Evolutionary conservation across 495 filamentous ascomycete species (phyloP).

Genomic region (Lophiostoma macrostomum): DNA sequence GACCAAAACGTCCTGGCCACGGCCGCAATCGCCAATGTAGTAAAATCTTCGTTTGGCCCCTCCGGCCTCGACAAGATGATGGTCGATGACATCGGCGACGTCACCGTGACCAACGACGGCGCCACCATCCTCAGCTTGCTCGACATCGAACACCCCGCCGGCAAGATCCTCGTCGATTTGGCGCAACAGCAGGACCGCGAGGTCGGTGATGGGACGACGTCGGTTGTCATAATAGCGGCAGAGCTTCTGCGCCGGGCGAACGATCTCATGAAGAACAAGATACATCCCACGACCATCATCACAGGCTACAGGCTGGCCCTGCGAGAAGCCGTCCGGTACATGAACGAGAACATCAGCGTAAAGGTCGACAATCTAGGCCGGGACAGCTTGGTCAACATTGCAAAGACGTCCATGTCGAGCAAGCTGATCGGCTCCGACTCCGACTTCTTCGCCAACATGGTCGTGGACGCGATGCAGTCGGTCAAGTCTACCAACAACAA

Average conservation of each 20-base stretch:
- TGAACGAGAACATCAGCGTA: conserved; percentile 94
- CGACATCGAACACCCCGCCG: conserved; percentile 95
- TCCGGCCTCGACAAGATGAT: conserved; percentile 99
- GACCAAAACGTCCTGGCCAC: conserved; percentile 97
- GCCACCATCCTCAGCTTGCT: conserved; percentile 93
- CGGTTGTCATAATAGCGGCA: conserved; percentile 93
- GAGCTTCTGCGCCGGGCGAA: conserved; percentile 93
- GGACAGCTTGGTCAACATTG: conserved; percentile 89
- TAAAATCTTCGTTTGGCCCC: conserved; percentile 97
- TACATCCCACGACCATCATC: conserved; percentile 99
- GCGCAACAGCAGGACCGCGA: conserved; percentile 99
- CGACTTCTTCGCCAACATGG: conserved; percentile 96
- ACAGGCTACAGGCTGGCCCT: conserved; percentile 95
- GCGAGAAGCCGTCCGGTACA: conserved; percentile 95
- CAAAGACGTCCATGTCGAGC: conserved; percentile 98
- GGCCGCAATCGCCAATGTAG: conserved; percentile 95
- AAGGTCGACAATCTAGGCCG: conserved; percentile 88
- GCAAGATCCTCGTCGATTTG: conserved; percentile 96
- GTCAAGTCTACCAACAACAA: conserved; percentile 91
- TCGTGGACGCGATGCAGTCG: conserved; percentile 91
- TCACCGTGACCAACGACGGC: conserved; percentile 98
- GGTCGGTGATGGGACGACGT: conserved; percentile 95
- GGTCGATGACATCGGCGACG: conserved; percentile 99
- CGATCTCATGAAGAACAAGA: conserved; percentile 98
- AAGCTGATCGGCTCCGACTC: conserved; percentile 97